phyloP scores from a whole-genome alignment of 768 basidiomycete species.

The Gloeopeniophorella convolvens region DNA sequence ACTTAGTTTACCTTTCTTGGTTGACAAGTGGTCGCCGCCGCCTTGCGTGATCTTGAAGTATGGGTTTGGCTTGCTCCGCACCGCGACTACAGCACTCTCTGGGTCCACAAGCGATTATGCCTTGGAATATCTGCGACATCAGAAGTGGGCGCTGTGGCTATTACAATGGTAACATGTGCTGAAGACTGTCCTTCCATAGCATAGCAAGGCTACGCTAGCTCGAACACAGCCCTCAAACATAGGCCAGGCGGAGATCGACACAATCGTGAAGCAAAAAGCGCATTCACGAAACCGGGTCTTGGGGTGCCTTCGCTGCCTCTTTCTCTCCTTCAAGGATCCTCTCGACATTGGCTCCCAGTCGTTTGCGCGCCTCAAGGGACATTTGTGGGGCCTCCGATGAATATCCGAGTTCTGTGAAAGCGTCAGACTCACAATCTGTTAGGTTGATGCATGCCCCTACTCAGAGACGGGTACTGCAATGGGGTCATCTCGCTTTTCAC shows the following conservation, averaged over 20 bases:
- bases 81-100: too few relatives aligned
- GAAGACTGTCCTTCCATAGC: too few relatives aligned
- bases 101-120: too few relatives aligned
- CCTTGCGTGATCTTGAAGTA: too few relatives aligned
- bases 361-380: conserved; percentile 54
- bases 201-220: background rate
- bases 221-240: background rate
- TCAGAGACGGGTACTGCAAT: conserved; percentile 52
- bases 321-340: conserved; percentile 51
- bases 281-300: background rate
- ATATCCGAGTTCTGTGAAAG: conserved; percentile 55
- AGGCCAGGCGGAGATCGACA: background rate
- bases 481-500: conserved; percentile 49
- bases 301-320: conserved; percentile 53
- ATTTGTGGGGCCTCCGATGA: conserved; percentile 45
- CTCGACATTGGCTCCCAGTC: conserved; percentile 57
- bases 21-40: too few relatives aligned
- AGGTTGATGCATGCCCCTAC: conserved; percentile 9
- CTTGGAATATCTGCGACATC: too few relatives aligned
- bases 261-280: background rate
- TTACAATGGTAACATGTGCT: too few relatives aligned
- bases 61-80: too few relatives aligned
- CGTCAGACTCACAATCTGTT: background rate
- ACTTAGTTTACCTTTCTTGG: too few relatives aligned
- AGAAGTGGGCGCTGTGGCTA: too few relatives aligned